Base-by-base conservation (phyloP, 345 rosid species). In the Acer campestre region DNA sequence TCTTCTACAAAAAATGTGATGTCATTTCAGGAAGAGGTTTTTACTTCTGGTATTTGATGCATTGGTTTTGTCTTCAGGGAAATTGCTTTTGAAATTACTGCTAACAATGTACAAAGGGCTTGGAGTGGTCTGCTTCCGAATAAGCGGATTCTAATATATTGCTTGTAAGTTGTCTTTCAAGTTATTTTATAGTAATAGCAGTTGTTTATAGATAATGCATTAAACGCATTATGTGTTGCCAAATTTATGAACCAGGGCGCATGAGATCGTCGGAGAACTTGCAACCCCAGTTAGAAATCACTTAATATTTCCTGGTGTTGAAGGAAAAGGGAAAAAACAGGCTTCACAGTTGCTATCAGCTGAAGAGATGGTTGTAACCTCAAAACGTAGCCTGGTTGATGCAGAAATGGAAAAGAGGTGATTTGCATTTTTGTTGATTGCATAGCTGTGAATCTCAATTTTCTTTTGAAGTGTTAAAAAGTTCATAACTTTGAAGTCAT, bases 221-320 rank as follows among this genome's bases (percentile, higher is more conserved):
- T 3, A 59, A 59, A 49, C 71, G 20, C 42, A 74, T 64, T 67
- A 70, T 23, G 23, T 53, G 18, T 69, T 80, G 77, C 64, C 51
- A 4, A 63, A 76, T 78, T 63, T 81, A 75, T 67, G 80, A 76
- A 79, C 53, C 83, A 93, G 95, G 90, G 78, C 88, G 8, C 97
- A 93, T 87, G 51, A 78, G 72, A 86, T 93, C 35, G 59, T 55
- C 12, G 20, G 42, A 40, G 35, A 51, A 7, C 80, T 91, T 71
- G 66, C 22, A 56, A 90, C 95, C 70, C 92, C 97, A 42, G 56
- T 76, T 40, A 91, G 95, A 80, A 81, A 89, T 85, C 95, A 91
- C 84, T 69, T 89, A 77, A 69, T 76, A 65, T 93, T 89, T 85
- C 95, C 90, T 58, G 74, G 68, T 69, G 46, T 10, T 71, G 82